Evolutionary conservation across 768 basidiomycete species (phyloP).

Genomic region (Phaeolepiota aurea): DNA sequence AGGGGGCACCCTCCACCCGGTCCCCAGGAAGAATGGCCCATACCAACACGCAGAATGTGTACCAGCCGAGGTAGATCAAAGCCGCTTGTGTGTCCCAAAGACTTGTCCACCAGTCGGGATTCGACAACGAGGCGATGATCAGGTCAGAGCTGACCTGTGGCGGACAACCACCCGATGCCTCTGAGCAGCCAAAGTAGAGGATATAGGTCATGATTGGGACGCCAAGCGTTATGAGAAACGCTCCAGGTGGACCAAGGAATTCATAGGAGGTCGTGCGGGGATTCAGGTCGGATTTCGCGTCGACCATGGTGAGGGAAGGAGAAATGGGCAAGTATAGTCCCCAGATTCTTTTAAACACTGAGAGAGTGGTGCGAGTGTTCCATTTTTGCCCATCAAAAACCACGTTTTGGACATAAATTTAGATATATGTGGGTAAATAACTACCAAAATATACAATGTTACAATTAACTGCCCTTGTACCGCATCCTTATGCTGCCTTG

Average conservation of each 20-base stretch:
- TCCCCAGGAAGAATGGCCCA: constrained; percentile 79
- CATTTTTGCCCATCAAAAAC: no score
- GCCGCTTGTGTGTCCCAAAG: constrained; percentile 82
- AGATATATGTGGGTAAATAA: no score
- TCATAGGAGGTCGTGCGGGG: constrained; percentile 70
- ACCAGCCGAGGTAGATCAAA: constrained; percentile 81
- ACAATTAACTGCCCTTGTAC: no score
- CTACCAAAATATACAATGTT: no score
- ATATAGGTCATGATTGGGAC: constrained; percentile 68
- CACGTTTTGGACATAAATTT: no score
- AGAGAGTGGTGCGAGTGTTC: no score
- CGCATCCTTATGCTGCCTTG: no score
- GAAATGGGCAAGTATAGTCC: no score
- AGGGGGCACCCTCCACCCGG: constrained; percentile 54
- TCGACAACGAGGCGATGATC: constrained; percentile 38
- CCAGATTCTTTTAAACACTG: no score
- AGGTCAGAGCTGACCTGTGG: constrained; percentile 32
- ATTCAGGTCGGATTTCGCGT: constrained; percentile 32
- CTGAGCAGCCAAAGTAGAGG: constrained; percentile 74
- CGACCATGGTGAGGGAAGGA: constrained; percentile 18
- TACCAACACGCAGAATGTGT: constrained; percentile 73
- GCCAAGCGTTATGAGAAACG: constrained; percentile 56
- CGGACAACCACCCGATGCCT: constrained; percentile 61
- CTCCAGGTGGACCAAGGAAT: constrained; percentile 77
- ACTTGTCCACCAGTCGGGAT: constrained; percentile 53